Base-by-base conservation (phyloP, 176 grass and related monocot genomes). In the Aechmea fasciata region DNA sequence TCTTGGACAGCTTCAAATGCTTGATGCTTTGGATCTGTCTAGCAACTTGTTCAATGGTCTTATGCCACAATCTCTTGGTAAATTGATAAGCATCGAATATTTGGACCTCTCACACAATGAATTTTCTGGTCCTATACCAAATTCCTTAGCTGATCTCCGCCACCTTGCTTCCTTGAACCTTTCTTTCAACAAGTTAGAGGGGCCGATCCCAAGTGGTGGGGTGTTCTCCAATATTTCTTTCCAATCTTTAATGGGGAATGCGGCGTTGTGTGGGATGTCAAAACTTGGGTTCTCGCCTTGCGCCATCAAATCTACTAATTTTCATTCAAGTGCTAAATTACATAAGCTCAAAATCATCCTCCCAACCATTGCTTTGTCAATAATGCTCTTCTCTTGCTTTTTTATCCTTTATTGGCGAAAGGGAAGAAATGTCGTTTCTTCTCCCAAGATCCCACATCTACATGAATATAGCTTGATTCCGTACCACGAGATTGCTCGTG, bases 41-140 rank as follows among this genome's bases (percentile, higher is more conserved):
- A 14, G 63, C 11, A 78, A 78, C 52, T 71, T 18, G 5, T 78
- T 78, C 63, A 22, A 33, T 14, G 75, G 76, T 69, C 52, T 49
- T 51, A 78, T 78, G 51, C 76, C 76, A 6, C 13, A 69, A 24
- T 78, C 75, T 63, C 51, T 78, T 51, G 41, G 66, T 61, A 63
- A 70, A 23, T 61, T 78, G 14, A 47, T 70, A 15, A 78, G 50
- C 33, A 78, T 78, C 48, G 23, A 71, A 28, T 19, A 62, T 54
- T 47, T 78, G 67, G 53, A 78, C 15, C 67, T 78, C 57, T 78
- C 75, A 28, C 23, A 10, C 49, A 71, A 71, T 71, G 61, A 69
- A 41, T 47, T 78, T 0, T 63, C 76, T 47, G 76, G 76, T 48
- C 24, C 66, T 13, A 78, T 78, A 63, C 67, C 67, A 47, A 61